Conservation (phyloP, 805 yeast genomes). For the Millerozyma acaciae region DNA sequence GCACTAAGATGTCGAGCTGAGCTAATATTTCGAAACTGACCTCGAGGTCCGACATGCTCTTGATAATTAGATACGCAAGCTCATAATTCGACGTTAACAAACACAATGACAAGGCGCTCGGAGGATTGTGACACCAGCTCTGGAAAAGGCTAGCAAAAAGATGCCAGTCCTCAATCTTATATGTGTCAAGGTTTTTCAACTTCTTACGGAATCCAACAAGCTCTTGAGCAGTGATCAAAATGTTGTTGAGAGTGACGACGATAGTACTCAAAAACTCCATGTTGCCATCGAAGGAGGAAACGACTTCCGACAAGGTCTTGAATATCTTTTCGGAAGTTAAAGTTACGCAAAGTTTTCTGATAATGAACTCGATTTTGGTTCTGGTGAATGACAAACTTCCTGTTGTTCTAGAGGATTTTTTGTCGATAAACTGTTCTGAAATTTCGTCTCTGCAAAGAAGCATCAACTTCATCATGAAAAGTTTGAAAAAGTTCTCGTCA, state of each 20-base stretch:
- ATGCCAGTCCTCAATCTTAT: conserved; percentile 55
- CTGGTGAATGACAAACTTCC: conserved; percentile 23
- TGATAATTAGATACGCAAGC: conserved; percentile 77
- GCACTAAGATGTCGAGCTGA: conserved; percentile 86
- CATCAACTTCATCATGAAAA: conserved; percentile 69
- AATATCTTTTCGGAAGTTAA: conserved; percentile 81
- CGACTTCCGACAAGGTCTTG: conserved; percentile 70
- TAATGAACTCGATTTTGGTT: conserved; percentile 60
- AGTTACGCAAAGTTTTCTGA: conserved; percentile 77
- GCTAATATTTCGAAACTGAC: conserved; percentile 73
- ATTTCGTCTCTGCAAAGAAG: conserved; percentile 64
- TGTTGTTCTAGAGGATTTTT: background rate
- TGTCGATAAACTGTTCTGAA: too few relatives aligned
- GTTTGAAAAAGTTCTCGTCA: conserved; percentile 70
- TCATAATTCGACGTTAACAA: conserved; percentile 84
- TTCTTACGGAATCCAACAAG: conserved; percentile 64
- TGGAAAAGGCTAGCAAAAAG: conserved; percentile 75
- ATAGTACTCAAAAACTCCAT: conserved; percentile 71
- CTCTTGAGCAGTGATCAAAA: conserved; percentile 82
- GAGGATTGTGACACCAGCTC: conserved; percentile 90
- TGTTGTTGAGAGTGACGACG: conserved; percentile 84
- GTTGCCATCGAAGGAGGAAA: conserved; percentile 50
- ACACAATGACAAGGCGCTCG: conserved; percentile 83
- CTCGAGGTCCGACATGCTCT: conserved; percentile 78
- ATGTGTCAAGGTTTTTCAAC: conserved; percentile 50